Evolutionary conservation across 2,329 filamentous ascomycete species (phyloP), one percentile per base, ranked within the genome.

Genomic region (Thielaviopsis musarum): DNA sequence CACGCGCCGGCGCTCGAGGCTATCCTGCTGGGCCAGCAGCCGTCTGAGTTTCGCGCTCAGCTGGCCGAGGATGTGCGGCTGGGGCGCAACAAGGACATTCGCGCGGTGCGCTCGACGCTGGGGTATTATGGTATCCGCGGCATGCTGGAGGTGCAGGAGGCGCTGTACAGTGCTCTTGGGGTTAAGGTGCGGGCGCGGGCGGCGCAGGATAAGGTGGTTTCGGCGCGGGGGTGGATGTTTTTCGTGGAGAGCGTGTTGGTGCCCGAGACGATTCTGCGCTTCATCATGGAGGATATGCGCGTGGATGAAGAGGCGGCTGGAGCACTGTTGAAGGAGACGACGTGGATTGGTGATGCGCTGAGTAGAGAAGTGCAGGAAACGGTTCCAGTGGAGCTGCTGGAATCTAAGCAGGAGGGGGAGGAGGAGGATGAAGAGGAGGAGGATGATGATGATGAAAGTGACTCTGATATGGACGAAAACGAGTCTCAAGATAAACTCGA

Each of bases 121-220:
- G 90, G 90, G 0, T 95, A 95, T 70, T 95, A 95, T 70, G 90
- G 90, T 1, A 79, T 84, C 2, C 79, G 83, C 21, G 90, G 90
- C 1, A 76, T 86, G 57, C 80, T 80, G 55, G 71, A 79, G 57
- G 88, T 95, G 78, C 86, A 82, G 52, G 83, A 88, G 65, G 79
- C 78, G 59, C 78, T 90, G 45, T 81, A 87, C 61, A 66, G 71
- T 3, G 74, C 75, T 54, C 83, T 88, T 67, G 80, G 78, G 15
- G 68, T 74, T 9, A 69, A 79, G 62, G 70, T 91, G 30, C 81
- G 84, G 61, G 74, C 78, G 64, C 76, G 80, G 59, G 81, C 84
- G 1, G 73, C 82, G 17, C 74, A 77, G 57, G 87, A 91, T 67
- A 72, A 75, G 17, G 73, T 88, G 19, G 79, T 91, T 61, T 79